Evolutionary conservation across 257 asterid genomes (phyloP).

Genomic region (Ligustrum vulgare): DNA sequence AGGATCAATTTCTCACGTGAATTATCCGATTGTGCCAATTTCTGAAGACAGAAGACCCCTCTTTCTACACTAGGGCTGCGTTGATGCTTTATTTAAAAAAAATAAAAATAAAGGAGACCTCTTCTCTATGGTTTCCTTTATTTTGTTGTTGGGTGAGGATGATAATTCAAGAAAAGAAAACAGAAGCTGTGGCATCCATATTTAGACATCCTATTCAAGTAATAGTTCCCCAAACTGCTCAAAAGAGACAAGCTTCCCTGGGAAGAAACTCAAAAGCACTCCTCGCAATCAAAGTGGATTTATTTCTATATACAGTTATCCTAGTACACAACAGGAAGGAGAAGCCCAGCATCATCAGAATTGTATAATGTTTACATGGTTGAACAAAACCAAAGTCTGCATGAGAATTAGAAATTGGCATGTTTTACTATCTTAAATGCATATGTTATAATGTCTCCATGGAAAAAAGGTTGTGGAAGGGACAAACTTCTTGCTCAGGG

Average conservation of each 20-base stretch:
- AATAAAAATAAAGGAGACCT: too few relatives aligned
- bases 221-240: not conserved
- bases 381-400: not conserved
- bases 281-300: not conserved
- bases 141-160: not conserved
- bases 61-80: not conserved
- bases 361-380: not conserved
- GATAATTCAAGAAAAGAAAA: too few relatives aligned
- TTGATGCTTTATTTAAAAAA: too few relatives aligned
- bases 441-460: not conserved
- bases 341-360: not conserved
- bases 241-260: not conserved
- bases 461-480: not conserved
- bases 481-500: not conserved
- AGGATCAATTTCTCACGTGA: not conserved
- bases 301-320: not conserved
- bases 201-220: not conserved
- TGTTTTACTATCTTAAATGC: not conserved
- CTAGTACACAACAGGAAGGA: not conserved
- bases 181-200: not conserved
- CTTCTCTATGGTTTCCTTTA: too few relatives aligned
- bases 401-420: not conserved
- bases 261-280: not conserved
- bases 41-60: not conserved
- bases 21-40: not conserved